Percentiles rank a stretch among this genome's conserved stretches.
phyloP scores from a whole-genome alignment of 2,329 filamentous ascomycete genomes.

The Ustulina deusta region DNA sequence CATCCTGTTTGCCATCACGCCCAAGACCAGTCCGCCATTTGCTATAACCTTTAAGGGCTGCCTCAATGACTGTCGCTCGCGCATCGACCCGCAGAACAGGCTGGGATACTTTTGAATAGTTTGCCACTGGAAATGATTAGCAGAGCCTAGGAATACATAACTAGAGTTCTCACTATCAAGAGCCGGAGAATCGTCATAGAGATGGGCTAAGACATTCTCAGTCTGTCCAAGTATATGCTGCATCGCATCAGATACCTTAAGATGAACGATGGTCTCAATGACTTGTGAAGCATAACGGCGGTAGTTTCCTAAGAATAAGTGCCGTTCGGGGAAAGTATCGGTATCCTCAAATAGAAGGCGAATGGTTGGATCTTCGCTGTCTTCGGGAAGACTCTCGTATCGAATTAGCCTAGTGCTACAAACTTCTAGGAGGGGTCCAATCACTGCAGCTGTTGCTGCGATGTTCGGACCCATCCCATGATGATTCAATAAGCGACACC shows the following conservation, averaged over 20 bases:
- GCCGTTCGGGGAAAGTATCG: conserved; percentile 91
- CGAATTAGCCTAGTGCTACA: conserved; percentile 86
- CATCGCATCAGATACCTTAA: conserved; percentile 86
- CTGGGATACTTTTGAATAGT: conserved; percentile 76
- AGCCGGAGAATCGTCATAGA: conserved; percentile 77
- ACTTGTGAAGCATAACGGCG: conserved; percentile 88
- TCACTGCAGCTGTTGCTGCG: conserved; percentile 68
- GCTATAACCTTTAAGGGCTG: conserved; percentile 86
- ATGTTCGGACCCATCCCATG: conserved; percentile 74
- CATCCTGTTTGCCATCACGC: conserved; percentile 40
- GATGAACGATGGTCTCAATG: conserved; percentile 86
- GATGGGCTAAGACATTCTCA: conserved; percentile 76
- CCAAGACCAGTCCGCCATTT: conserved; percentile 71
- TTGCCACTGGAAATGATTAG: conserved; percentile 58
- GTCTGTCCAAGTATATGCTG: conserved; percentile 86
- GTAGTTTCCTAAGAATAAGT: conserved; percentile 96
- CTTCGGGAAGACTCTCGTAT: conserved; percentile 87
- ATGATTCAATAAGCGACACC: conserved; percentile 84
- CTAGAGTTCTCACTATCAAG: conserved; percentile 69
- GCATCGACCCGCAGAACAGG: conserved; percentile 86
- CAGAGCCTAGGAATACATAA: conserved; percentile 8
- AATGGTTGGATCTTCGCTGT: conserved; percentile 82
- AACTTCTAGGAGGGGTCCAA: conserved; percentile 82
- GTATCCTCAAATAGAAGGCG: conserved; percentile 92
- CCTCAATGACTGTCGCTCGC: conserved; percentile 89